phyloP scores from a whole-genome alignment of 306 rosid species.

The Cajanus cajan region DNA sequence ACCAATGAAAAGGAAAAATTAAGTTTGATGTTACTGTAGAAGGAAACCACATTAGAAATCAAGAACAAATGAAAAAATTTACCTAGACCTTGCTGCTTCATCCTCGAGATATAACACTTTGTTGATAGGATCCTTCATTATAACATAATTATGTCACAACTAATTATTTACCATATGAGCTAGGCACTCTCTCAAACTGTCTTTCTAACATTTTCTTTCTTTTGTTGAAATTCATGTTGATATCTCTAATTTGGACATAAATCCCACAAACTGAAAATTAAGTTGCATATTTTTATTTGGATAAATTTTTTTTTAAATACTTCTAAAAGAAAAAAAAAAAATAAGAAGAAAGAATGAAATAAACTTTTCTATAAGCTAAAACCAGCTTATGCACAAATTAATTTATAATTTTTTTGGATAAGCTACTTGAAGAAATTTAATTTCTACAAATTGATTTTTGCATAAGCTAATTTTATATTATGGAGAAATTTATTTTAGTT shows the following conservation, averaged over 20 bases:
- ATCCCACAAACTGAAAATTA: no score
- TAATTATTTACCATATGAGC: neutral
- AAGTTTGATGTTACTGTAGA: neutral
- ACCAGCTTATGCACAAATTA: no score
- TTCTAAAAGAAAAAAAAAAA: neutral
- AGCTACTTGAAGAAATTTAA: no score
- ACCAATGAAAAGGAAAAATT: neutral
- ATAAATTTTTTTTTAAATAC: neutral
- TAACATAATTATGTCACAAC: constrained; percentile 8
- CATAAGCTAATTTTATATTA: neutral
- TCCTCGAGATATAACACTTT: constrained; percentile 20
- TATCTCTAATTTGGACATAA: neutral
- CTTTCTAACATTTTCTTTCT: neutral
- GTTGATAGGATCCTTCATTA: constrained; percentile 24
- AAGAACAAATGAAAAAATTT: neutral
- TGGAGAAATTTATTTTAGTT: neutral
- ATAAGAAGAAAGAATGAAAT: no score
- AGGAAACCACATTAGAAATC: neutral
- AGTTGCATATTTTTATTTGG: neutral
- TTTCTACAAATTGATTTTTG: no score
- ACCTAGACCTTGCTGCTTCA: constrained; percentile 35
- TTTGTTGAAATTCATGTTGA: neutral
- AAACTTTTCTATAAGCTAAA: no score
- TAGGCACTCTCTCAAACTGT: neutral
- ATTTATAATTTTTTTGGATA: no score